Conservation (phyloP, 2,329 filamentous ascomycete species). For the Aspergillus tubingensis region DNA sequence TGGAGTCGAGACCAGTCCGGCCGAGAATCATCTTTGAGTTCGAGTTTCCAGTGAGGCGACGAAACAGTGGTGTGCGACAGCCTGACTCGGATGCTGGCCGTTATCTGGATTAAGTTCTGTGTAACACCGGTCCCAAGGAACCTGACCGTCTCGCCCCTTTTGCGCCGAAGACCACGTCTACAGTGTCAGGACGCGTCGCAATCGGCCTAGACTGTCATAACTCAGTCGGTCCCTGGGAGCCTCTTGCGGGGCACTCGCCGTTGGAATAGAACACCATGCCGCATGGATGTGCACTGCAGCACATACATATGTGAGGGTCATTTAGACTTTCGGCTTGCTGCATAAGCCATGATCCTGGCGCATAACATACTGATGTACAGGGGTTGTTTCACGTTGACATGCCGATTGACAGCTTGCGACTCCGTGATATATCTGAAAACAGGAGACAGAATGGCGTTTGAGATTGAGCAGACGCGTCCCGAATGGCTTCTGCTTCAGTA, state of each 20-base stretch:
- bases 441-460: background rate
- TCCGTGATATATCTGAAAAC: slow-evolving; percentile 2
- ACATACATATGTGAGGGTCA: slow-evolving; percentile 1
- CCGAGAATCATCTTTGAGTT: background rate
- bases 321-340: slow-evolving; percentile 18
- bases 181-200: background rate
- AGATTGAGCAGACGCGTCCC: background rate
- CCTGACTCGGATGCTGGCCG: background rate
- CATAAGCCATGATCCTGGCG: slow-evolving; percentile 13
- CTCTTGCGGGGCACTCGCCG: background rate
- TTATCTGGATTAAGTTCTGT: background rate
- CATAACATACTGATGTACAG: slow-evolving; percentile 6
- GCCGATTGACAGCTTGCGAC: background rate
- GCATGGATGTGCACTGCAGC: background rate
- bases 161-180: background rate
- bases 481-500: background rate
- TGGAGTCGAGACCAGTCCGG: background rate
- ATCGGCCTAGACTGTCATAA: background rate
- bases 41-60: background rate
- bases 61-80: background rate
- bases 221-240: background rate
- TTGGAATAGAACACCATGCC: background rate
- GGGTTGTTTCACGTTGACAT: slow-evolving; percentile 5
- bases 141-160: background rate
- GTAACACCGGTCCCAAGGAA: background rate